These are phyloP conservation scores for Arabidopsis suecica DNA, from an alignment of 345 rosid genomes.

Conservation along the genomic window DNA sequence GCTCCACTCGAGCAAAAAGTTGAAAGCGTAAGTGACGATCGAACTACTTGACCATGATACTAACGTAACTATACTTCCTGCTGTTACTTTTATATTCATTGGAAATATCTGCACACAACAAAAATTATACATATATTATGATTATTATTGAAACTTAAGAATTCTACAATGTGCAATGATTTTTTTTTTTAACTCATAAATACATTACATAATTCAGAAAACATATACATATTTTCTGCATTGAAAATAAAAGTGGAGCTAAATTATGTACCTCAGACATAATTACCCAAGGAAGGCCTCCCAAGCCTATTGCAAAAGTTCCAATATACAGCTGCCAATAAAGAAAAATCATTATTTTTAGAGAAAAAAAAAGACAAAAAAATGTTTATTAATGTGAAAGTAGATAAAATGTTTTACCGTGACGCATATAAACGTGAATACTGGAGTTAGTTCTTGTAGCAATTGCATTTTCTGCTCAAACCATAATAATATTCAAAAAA, in stretches of 20 bases:
- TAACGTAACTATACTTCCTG: conserved; percentile 56
- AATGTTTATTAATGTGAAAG: neutral
- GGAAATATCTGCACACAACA: conserved; percentile 56
- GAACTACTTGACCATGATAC: conserved; percentile 50
- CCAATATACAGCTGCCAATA: conserved; percentile 35
- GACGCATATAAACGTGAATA: conserved; percentile 33
- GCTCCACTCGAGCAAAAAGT: conserved; percentile 57
- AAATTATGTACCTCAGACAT: conserved; percentile 52
- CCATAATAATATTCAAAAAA: conserved; percentile 4
- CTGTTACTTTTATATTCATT: conserved; percentile 52
- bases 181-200: no score
- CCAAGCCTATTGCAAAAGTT: conserved; percentile 49
- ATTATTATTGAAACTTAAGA: no score
- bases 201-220: neutral
- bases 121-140: neutral
- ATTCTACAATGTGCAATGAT: no score
- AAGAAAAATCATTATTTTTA: neutral
- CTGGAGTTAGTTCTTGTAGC: conserved; percentile 44
- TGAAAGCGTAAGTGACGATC: conserved; percentile 51
- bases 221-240: no score
- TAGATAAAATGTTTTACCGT: conserved; percentile 28
- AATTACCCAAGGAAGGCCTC: conserved; percentile 48
- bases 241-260: neutral
- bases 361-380: neutral
- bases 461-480: conserved; percentile 34